Evolutionary conservation across 2,329 filamentous ascomycete genomes (phyloP).

Genomic region (Aspergillus sp.): DNA sequence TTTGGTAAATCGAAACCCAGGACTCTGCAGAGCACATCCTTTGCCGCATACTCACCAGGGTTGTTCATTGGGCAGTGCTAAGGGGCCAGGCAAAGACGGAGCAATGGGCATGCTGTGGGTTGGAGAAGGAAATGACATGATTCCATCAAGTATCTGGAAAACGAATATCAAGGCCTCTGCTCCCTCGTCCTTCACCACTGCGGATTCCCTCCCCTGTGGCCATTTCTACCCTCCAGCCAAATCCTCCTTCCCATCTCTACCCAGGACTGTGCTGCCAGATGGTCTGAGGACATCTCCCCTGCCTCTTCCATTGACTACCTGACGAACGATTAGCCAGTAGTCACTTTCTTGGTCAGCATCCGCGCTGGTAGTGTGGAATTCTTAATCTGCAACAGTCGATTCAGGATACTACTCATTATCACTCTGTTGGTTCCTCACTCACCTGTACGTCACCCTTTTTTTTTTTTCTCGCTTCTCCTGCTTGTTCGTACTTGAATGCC

Average conservation of each 20-base stretch:
- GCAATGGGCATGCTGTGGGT: slow-evolving; percentile 17
- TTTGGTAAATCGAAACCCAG: slow-evolving; percentile 22
- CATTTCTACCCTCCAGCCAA: background rate
- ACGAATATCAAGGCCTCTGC: slow-evolving; percentile 26
- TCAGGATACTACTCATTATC: slow-evolving; percentile 17
- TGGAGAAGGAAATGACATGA: slow-evolving; percentile 18
- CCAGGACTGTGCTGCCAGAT: background rate
- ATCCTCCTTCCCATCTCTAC: background rate
- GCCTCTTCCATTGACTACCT: background rate
- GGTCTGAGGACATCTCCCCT: background rate
- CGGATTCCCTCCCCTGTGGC: background rate
- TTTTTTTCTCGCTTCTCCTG: background rate
- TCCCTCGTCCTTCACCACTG: slow-evolving; percentile 17
- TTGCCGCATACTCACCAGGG: slow-evolving; percentile 25
- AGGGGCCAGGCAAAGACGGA: slow-evolving; percentile 26
- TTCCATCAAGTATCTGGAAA: slow-evolving; percentile 17
- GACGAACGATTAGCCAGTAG: slow-evolving; percentile 15
- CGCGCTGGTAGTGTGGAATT: slow-evolving; percentile 18
- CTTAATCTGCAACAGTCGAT: slow-evolving; percentile 20
- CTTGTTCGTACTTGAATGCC: background rate
- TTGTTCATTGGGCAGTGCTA: slow-evolving; percentile 20
- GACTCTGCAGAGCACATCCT: slow-evolving; percentile 26
- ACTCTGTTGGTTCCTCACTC: slow-evolving; percentile 14
- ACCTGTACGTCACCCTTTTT: slow-evolving; percentile 17
- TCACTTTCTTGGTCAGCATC: slow-evolving; percentile 11